Evolutionary conservation across 139 green algal species (phyloP).

Genomic region (Pseudopediastrum boryanum): DNA sequence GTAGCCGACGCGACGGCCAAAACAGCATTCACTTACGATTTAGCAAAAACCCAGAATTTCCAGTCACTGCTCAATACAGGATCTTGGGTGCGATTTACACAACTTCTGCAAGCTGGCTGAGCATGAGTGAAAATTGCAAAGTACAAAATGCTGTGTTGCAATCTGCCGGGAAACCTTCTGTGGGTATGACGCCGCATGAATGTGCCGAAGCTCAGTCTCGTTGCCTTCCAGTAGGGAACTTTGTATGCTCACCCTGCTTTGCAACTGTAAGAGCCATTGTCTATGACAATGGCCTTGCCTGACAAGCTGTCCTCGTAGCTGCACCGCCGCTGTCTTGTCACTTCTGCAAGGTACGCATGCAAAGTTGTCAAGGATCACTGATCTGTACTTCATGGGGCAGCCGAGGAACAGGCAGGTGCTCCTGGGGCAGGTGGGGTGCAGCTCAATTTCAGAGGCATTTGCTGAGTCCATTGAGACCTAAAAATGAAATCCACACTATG

Average conservation of each 20-base stretch:
- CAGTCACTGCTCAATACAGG: not conserved
- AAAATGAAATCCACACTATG: too few species aligned
- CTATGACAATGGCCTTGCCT: slow-evolving; percentile 11
- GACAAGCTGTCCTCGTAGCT: too few species aligned
- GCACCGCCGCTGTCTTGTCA: too few species aligned
- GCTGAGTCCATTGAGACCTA: too few species aligned
- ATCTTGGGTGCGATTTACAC: not conserved
- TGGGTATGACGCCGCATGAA: not conserved
- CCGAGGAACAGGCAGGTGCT: too few species aligned
- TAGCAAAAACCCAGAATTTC: not conserved
- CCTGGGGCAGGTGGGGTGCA: too few species aligned
- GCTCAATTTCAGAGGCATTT: too few species aligned
- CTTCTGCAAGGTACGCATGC: too few species aligned
- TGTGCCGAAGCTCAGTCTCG: not conserved
- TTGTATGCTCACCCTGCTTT: slow-evolving; percentile 15
- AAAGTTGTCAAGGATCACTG: too few species aligned
- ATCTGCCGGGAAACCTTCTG: not conserved
- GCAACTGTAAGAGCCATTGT: slow-evolving; percentile 32
- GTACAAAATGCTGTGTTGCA: slow-evolving; percentile 5
- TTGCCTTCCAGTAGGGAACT: not conserved
- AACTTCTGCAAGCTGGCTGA: too few species aligned
- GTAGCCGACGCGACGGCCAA: not conserved
- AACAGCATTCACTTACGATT: not conserved
- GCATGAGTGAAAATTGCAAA: too few species aligned
- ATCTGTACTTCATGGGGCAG: too few species aligned